Percentiles rank a stretch among this genome's conserved stretches.
Evolutionary conservation across 148 eudicot species (phyloP).

Genomic region (Vaccinium myrtillus): DNA sequence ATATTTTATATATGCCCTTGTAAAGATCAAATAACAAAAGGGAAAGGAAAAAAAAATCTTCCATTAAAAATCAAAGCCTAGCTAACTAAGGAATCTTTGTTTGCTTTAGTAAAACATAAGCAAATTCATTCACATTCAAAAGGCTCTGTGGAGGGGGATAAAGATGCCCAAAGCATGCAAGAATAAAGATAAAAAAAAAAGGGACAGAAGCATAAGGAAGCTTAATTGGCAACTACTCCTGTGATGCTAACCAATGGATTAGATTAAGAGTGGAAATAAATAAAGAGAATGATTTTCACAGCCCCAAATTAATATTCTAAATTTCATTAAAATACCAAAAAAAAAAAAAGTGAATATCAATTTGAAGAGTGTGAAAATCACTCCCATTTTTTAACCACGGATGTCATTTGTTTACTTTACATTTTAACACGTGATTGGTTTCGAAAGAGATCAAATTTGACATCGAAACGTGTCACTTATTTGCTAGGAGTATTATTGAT

Average conservation of each 20-base stretch:
- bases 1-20: neutral
- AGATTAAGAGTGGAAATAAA: neutral
- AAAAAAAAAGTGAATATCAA: no score
- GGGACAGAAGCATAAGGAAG: neutral
- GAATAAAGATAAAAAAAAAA: slow-evolving; percentile 16
- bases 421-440: neutral
- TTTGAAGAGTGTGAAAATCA: no score
- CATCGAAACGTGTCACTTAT: neutral
- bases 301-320: no score
- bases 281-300: neutral
- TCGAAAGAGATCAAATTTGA: neutral
- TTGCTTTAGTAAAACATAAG: neutral
- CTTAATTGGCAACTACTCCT: neutral
- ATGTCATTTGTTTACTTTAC: neutral
- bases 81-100: slow-evolving; percentile 12
- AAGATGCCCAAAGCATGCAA: slow-evolving; percentile 12
- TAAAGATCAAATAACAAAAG: neutral
- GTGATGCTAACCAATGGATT: neutral
- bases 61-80: neutral
- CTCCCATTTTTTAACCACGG: no score
- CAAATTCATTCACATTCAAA: slow-evolving; percentile 7
- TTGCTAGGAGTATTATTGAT: neutral
- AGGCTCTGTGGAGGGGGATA: neutral
- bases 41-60: no score
- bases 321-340: no score